Conservation (phyloP, 306 rosid species). For the Vachellia collinsii region DNA sequence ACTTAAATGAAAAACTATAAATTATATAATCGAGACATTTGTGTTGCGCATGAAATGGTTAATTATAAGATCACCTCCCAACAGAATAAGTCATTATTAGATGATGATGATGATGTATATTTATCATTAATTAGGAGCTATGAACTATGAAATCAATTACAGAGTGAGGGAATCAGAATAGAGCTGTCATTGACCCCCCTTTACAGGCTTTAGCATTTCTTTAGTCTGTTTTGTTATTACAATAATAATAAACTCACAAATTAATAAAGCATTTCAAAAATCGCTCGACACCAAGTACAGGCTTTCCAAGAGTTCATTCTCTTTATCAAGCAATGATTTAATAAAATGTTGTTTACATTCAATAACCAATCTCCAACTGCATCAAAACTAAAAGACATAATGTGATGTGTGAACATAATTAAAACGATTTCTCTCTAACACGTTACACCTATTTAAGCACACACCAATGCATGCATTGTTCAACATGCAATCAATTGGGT, state of each 20-base stretch:
- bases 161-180: background rate
- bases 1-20: no score
- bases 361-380: no score
- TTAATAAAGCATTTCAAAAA: background rate
- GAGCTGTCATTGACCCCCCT: background rate
- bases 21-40: no score
- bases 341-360: no score
- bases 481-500: no score
- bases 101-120: no score
- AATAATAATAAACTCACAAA: background rate
- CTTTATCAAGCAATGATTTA: no score
- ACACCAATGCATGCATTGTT: no score
- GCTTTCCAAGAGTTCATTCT: background rate
- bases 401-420: no score
- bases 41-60: background rate
- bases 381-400: no score
- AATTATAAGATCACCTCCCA: background rate
- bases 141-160: background rate
- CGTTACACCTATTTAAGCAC: no score
- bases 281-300: background rate
- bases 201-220: constrained; percentile 18
- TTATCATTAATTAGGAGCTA: background rate
- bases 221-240: background rate
- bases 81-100: background rate
- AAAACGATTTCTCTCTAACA: no score